These are phyloP conservation scores for Microthlaspi erraticum DNA, from an alignment of 345 rosid genomes.

Conservation along the genomic window DNA sequence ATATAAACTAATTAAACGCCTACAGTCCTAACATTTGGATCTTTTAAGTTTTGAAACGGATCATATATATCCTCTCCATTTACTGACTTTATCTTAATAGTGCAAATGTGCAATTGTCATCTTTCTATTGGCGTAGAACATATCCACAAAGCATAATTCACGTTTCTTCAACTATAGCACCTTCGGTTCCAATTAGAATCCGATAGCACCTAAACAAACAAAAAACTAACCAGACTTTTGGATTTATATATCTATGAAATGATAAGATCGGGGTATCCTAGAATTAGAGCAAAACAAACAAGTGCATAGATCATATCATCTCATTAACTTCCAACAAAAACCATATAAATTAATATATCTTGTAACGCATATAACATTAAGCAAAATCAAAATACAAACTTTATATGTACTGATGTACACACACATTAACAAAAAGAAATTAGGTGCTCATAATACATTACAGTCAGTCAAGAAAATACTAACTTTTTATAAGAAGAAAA, in stretches of 20 bases:
- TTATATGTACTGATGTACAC: not conserved
- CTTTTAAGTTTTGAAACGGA: too few species aligned
- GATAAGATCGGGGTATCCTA: not conserved
- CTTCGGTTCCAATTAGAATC: not conserved
- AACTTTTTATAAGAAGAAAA: too few species aligned
- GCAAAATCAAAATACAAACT: conserved; percentile 10
- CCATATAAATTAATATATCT: not conserved
- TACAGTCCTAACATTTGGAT: too few species aligned
- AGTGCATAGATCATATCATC: conserved; percentile 5
- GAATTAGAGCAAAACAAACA: not conserved
- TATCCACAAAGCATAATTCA: too few species aligned
- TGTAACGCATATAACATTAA: not conserved
- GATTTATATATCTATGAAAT: not conserved
- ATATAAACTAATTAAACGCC: too few species aligned
- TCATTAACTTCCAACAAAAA: not conserved
- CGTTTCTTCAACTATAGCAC: not conserved
- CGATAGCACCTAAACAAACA: not conserved
- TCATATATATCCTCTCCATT: too few species aligned
- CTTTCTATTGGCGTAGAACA: too few species aligned
- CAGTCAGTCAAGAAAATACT: not conserved
- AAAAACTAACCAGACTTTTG: not conserved
- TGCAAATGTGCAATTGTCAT: too few species aligned
- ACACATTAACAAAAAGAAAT: not conserved
- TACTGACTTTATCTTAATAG: too few species aligned
- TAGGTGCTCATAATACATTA: not conserved